Conservation (phyloP, 2,329 filamentous ascomycete species). For the Aureobasidium melanogenum region DNA sequence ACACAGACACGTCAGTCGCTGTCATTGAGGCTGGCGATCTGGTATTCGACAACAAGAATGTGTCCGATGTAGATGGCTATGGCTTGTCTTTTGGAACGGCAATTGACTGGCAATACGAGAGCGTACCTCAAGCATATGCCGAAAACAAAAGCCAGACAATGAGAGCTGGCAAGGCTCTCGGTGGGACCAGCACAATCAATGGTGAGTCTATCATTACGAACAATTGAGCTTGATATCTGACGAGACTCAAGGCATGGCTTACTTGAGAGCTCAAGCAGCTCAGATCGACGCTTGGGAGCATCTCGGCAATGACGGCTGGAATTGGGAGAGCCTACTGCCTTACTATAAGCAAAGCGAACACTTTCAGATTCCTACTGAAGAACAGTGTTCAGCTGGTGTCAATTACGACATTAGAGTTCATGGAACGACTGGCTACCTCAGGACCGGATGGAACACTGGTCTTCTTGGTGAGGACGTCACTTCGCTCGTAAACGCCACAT, state of each 20-base stretch:
- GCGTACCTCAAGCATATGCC: constrained; percentile 40
- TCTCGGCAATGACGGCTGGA: constrained; percentile 6
- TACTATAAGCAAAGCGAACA: constrained; percentile 15
- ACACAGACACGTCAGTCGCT: constrained; percentile 39
- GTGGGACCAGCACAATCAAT: constrained; percentile 33
- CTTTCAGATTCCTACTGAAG: neutral
- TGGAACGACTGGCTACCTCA: constrained; percentile 12
- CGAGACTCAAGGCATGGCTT: neutral
- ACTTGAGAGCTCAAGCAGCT: neutral
- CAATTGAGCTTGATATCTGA: neutral
- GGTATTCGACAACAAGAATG: neutral
- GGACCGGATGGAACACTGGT: neutral
- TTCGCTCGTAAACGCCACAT: constrained; percentile 29
- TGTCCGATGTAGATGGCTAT: neutral
- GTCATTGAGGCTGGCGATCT: constrained; percentile 6
- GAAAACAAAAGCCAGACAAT: neutral
- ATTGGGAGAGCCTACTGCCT: constrained; percentile 11
- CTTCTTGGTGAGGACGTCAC: neutral
- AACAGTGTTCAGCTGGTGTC: neutral
- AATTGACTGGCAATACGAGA: constrained; percentile 8
- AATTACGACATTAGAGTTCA: neutral
- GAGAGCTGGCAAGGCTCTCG: constrained; percentile 27
- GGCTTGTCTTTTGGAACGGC: neutral
- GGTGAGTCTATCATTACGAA: neutral
- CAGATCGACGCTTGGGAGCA: constrained; percentile 9